Percentiles rank a stretch among this genome's conserved stretches.
phyloP scores from a whole-genome alignment of 306 rosid species.

The Quercus variabilis region DNA sequence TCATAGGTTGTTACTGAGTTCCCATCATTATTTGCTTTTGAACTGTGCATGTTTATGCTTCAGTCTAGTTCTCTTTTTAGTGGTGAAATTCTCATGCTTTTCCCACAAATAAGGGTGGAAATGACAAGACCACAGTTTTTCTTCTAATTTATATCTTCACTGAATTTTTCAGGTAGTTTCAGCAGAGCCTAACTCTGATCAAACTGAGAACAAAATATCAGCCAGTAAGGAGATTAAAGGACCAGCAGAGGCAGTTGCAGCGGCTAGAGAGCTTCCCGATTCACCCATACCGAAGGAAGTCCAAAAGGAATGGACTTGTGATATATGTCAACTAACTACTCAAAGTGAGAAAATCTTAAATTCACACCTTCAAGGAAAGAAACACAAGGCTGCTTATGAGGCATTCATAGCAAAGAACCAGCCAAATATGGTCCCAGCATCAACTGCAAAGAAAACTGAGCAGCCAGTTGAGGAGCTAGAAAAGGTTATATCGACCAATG shows the following conservation, averaged over 20 bases:
- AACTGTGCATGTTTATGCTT: background rate
- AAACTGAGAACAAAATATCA: constrained; percentile 13
- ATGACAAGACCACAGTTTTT: too few relatives aligned
- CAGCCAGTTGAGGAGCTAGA: constrained; percentile 10
- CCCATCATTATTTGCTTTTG: background rate
- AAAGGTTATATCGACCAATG: background rate
- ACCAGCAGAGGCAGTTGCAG: background rate
- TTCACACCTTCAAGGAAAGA: constrained; percentile 25
- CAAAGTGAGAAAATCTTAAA: background rate
- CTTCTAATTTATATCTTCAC: background rate
- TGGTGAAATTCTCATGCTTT: background rate
- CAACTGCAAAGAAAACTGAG: background rate
- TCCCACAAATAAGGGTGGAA: background rate
- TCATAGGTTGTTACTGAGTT: too few relatives aligned
- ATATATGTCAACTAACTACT: constrained; percentile 35
- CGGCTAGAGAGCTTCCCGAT: constrained; percentile 13
- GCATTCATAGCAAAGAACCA: constrained; percentile 31
- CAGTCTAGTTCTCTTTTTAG: background rate
- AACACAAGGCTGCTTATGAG: constrained; percentile 29
- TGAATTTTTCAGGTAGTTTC: constrained; percentile 29
- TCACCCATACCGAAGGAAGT: constrained; percentile 9
- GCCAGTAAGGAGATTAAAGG: background rate
- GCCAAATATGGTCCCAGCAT: constrained; percentile 2
- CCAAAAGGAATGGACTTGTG: constrained; percentile 49
- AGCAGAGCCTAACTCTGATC: background rate